A percentile compares a stretch with the other conserved stretches of the same genome.
Evolutionary conservation across 345 rosid species (phyloP).

Genomic region (Noccaea bulbosa): DNA sequence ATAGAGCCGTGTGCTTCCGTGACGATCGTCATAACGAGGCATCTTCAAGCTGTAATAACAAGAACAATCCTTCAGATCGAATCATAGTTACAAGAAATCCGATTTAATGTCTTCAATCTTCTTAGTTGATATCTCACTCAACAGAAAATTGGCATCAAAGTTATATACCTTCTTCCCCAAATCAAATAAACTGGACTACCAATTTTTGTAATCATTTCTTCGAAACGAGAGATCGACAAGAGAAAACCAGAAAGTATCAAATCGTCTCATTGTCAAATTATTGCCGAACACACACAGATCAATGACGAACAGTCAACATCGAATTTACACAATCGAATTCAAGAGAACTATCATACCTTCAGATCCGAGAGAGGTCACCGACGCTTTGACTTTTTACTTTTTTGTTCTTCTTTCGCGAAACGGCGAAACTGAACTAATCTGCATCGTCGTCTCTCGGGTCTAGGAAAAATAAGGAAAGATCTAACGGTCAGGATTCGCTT

Average conservation of each 20-base stretch:
- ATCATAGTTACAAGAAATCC: neutral
- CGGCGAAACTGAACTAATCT: neutral
- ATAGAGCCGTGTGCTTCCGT: slow-evolving; percentile 52
- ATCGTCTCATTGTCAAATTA: neutral
- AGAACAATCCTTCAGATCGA: neutral
- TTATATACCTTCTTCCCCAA: neutral
- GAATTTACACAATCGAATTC: neutral
- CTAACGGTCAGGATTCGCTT: slow-evolving; percentile 26
- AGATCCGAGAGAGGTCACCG: slow-evolving; percentile 26
- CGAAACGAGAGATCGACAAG: neutral
- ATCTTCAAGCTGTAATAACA: slow-evolving; percentile 40
- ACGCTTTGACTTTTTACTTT: slow-evolving; percentile 7
- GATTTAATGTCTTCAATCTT: neutral
- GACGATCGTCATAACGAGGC: slow-evolving; percentile 54
- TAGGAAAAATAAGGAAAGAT: neutral
- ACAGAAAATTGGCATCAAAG: neutral
- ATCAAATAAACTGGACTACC: neutral
- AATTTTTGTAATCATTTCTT: neutral
- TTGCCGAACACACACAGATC: neutral
- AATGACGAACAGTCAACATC: neutral
- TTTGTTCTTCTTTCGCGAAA: neutral
- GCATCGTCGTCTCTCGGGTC: neutral
- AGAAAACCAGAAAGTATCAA: slow-evolving; percentile 1
- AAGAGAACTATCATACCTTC: slow-evolving; percentile 2
- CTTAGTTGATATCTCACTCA: neutral